A percentile compares a stretch with the other conserved stretches of the same genome.
Conservation (phyloP, 2,329 filamentous ascomycete genomes). For the Claviceps pazoutovae region DNA sequence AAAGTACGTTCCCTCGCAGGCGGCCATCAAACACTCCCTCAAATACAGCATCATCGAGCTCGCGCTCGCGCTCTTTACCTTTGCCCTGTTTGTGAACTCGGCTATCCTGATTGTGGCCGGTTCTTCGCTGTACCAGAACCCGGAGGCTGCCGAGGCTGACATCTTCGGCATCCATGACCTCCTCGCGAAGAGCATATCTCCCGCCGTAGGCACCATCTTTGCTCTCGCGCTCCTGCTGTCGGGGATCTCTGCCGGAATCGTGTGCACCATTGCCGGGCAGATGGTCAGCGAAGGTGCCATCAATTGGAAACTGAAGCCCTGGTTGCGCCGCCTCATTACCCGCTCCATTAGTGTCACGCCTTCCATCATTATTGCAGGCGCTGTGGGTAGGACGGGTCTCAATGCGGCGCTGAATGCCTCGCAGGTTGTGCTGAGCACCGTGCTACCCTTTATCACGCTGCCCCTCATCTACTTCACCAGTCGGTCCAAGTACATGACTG, state of each 20-base stretch:
- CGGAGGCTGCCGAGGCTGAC: conserved; percentile 52
- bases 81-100: conserved; percentile 74
- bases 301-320: conserved; percentile 59
- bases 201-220: conserved; percentile 70
- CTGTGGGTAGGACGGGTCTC: conserved; percentile 58
- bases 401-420: conserved; percentile 58
- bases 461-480: conserved; percentile 80
- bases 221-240: conserved; percentile 68
- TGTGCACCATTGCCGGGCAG: conserved; percentile 80
- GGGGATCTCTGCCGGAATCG: conserved; percentile 68
- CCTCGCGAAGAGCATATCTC: conserved; percentile 53
- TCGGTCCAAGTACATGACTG: conserved; percentile 66
- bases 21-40: conserved; percentile 60
- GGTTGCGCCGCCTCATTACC: conserved; percentile 66
- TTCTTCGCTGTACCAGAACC: conserved; percentile 52
- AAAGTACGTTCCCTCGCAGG: conserved; percentile 56
- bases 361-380: conserved; percentile 69
- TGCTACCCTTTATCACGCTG: conserved; percentile 69
- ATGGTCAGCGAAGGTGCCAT: conserved; percentile 79
- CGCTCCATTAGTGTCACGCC: conserved; percentile 70
- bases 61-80: conserved; percentile 60
- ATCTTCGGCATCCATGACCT: conserved; percentile 73
- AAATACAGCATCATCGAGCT: conserved; percentile 62
- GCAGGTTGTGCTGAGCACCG: conserved; percentile 66
- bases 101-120: conserved; percentile 73